These are phyloP conservation scores for Fusarium liriodendri DNA, from an alignment of 2,329 filamentous ascomycete genomes.

Conservation along the genomic window DNA sequence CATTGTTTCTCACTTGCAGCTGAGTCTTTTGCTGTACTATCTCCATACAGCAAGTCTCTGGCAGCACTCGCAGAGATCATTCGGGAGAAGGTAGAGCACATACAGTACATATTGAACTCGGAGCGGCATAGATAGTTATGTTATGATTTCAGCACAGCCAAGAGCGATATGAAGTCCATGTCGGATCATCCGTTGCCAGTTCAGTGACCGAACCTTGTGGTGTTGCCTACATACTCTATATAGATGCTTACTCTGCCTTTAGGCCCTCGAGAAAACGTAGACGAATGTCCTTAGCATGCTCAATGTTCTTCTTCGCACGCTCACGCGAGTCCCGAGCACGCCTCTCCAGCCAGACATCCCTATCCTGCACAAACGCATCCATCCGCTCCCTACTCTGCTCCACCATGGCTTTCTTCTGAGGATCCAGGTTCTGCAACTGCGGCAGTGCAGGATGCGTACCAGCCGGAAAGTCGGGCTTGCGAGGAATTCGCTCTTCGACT, in stretches of 20 bases:
- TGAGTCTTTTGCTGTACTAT: neutral
- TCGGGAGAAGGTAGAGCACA: neutral
- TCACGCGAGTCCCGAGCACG: slow-evolving; percentile 32
- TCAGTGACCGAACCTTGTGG: neutral
- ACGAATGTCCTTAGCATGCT: slow-evolving; percentile 13
- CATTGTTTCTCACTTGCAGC: neutral
- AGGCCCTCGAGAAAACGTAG: slow-evolving; percentile 3
- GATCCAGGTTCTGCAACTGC: slow-evolving; percentile 2
- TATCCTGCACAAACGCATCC: slow-evolving; percentile 38
- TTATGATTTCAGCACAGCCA: neutral
- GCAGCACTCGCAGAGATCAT: neutral
- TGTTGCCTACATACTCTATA: neutral
- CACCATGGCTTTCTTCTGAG: slow-evolving; percentile 11
- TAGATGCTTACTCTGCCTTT: neutral
- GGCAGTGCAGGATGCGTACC: slow-evolving; percentile 15
- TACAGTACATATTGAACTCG: neutral
- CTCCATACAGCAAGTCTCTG: neutral
- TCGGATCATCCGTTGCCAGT: neutral
- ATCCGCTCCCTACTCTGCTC: slow-evolving; percentile 33
- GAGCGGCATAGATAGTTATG: neutral
- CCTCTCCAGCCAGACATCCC: slow-evolving; percentile 40
- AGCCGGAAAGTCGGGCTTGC: slow-evolving; percentile 31
- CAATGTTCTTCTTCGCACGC: slow-evolving; percentile 21
- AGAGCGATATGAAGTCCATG: neutral
- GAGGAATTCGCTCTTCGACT: slow-evolving; percentile 36